These are phyloP conservation scores for Podila epigama DNA, from an alignment of 192 early-diverging fungal species.

Conservation along the genomic window DNA sequence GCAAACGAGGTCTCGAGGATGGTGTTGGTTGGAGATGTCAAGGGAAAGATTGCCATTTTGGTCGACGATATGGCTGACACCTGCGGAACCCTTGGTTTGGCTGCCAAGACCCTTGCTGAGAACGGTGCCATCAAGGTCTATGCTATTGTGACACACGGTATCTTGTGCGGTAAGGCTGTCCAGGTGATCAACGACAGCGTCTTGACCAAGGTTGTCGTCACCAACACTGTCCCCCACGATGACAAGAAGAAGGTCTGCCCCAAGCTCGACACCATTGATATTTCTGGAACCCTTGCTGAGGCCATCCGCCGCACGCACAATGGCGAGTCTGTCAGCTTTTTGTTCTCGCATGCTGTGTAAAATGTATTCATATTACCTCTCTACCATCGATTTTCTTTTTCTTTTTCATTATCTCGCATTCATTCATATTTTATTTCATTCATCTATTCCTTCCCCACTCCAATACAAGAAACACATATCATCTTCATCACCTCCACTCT, in stretches of 20 bases:
- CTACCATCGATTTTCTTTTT: slow-evolving; percentile 5
- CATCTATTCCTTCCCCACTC: not conserved
- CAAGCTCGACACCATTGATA: slow-evolving; percentile 84
- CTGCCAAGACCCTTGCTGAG: slow-evolving; percentile 87
- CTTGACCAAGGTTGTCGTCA: slow-evolving; percentile 79
- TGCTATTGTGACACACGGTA: slow-evolving; percentile 96
- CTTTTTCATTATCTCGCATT: slow-evolving; percentile 5
- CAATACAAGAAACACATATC: slow-evolving; percentile 1
- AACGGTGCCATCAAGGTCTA: slow-evolving; percentile 94
- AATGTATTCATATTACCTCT: slow-evolving; percentile 2
- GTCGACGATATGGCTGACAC: slow-evolving; percentile 99
- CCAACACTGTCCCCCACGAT: slow-evolving; percentile 85
- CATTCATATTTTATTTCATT: not conserved
- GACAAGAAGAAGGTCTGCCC: slow-evolving; percentile 80
- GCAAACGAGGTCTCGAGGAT: slow-evolving; percentile 90
- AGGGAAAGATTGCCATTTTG: slow-evolving; percentile 88
- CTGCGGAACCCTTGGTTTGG: slow-evolving; percentile 87
- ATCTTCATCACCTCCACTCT: not conserved
- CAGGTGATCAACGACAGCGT: slow-evolving; percentile 82
- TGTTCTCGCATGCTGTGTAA: slow-evolving; percentile 68
- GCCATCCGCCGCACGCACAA: slow-evolving; percentile 96
- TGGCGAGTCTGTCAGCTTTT: slow-evolving; percentile 90
- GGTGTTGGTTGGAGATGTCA: slow-evolving; percentile 96
- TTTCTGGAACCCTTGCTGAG: slow-evolving; percentile 80
- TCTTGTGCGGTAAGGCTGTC: slow-evolving; percentile 91